Evolutionary conservation across 768 basidiomycete species (phyloP), one percentile per base, ranked within the genome.

Genomic region (Sarcomyxa edulis): DNA sequence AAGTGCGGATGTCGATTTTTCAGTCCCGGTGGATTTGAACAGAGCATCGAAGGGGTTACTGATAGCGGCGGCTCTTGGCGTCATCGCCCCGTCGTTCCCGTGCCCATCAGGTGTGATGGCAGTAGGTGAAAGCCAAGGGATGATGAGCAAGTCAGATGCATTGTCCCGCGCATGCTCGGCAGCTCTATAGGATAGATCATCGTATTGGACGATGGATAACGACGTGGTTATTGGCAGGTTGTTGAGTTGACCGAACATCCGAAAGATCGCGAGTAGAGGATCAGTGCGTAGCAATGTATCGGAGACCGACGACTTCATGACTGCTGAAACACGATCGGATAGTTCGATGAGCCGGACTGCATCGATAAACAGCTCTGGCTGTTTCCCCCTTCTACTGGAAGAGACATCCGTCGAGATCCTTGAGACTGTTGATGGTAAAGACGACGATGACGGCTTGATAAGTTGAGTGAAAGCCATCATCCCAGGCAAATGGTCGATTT

Each of bases 381-480:
- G 22, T 16, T 33, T 20, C 9, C 11, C 8, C 14, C n/a, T 27
- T 5, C 16, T 5, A 16, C 4, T 20, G 29, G 38, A 20, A 10
- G 20, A 32, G 31, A 14, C 7, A 19, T 18, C 29, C 7, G 12
- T 8, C 15, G 9, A 10, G 26, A 22, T 11, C 3, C n/a, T n/a
- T n/a, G n/a, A n/a, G n/a, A n/a, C n/a, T n/a, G n/a, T n/a, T n/a
- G n/a, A n/a, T n/a, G n/a, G n/a, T n/a, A n/a, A n/a, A n/a, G n/a
- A n/a, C n/a, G 49, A 34, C 6, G 51, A 27, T 9, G 59, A 30
- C 2, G 67, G 64, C 33, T 81, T 81, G 28, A 97, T 66, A 39
- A 97, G 77, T 52, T 94, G 86, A 0, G 87, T 78, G 39, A 99
- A 65, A 1, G 88, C 77, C 91, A 99, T 94, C 60, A 90, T 81